These are phyloP conservation scores for cucumber (Cucumis sativus) DNA, from an alignment of 306 rosid species.

Conservation along the genomic window DNA sequence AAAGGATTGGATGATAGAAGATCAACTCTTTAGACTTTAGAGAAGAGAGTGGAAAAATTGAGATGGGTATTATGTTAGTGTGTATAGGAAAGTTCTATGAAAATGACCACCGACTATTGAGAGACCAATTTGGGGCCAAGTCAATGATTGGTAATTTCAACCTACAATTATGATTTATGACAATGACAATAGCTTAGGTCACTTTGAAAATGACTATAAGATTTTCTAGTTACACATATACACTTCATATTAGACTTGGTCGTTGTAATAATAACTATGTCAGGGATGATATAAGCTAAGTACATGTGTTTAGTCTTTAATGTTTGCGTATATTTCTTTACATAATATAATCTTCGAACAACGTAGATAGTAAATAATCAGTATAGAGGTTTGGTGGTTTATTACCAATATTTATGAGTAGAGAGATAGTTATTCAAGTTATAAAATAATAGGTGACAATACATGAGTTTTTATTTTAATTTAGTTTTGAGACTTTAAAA, in stretches of 20 bases:
- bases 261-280: not conserved
- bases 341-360: no score
- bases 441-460: no score
- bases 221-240: not conserved
- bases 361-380: no score
- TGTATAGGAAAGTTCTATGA: not conserved
- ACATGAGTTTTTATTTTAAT: no score
- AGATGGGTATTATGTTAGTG: not conserved
- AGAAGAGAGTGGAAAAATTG: not conserved
- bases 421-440: no score
- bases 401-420: no score
- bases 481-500: no score
- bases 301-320: no score
- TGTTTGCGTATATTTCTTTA: no score
- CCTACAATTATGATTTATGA: not conserved
- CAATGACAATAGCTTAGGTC: not conserved
- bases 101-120: not conserved
- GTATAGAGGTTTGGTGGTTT: no score
- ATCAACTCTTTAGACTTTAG: no score
- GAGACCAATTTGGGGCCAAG: not conserved
- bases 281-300: not conserved
- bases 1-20: no score
- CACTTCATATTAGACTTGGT: not conserved
- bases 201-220: not conserved
- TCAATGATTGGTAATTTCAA: not conserved